Evolutionary conservation across 257 asterid genomes (phyloP).

Genomic region (Solanum medicagineum): DNA sequence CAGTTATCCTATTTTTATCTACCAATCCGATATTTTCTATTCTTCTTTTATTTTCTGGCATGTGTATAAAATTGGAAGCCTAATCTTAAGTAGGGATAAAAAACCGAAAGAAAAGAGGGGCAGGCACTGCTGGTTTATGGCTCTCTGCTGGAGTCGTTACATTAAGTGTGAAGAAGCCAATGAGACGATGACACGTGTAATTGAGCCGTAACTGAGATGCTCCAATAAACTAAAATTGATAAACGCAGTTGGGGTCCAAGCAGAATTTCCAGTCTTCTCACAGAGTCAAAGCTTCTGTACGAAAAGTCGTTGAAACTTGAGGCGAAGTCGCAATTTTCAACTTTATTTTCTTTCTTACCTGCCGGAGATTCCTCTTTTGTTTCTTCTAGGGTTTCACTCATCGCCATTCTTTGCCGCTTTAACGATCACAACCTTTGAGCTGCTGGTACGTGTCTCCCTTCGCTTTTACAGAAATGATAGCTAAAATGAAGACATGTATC

Average conservation of each 20-base stretch:
- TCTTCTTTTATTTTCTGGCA: not conserved
- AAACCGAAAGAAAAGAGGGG: not conserved
- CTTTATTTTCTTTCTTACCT: not conserved
- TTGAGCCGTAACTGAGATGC: slow-evolving; percentile 1
- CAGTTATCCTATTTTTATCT: not conserved
- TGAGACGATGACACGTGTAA: not conserved
- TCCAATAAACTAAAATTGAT: slow-evolving; percentile 31
- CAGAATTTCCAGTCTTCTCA: not conserved
- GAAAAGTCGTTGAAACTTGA: not conserved
- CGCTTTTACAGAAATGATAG: not conserved
- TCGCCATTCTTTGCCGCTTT: not conserved
- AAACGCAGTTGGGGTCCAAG: slow-evolving; percentile 33
- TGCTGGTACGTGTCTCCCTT: not conserved
- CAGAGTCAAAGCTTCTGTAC: not conserved
- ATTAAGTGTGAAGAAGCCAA: not conserved
- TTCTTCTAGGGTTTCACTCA: not conserved
- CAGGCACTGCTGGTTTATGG: not conserved
- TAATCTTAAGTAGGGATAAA: not conserved
- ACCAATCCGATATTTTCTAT: not conserved
- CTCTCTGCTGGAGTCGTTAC: not conserved
- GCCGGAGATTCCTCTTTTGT: not conserved
- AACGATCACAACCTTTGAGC: not conserved
- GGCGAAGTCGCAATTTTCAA: not conserved
- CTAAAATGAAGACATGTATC: not conserved
- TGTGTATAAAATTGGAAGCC: not conserved